Evolutionary conservation across 345 rosid species (phyloP), one percentile per base, ranked within the genome.

Genomic region (Populus simonii): DNA sequence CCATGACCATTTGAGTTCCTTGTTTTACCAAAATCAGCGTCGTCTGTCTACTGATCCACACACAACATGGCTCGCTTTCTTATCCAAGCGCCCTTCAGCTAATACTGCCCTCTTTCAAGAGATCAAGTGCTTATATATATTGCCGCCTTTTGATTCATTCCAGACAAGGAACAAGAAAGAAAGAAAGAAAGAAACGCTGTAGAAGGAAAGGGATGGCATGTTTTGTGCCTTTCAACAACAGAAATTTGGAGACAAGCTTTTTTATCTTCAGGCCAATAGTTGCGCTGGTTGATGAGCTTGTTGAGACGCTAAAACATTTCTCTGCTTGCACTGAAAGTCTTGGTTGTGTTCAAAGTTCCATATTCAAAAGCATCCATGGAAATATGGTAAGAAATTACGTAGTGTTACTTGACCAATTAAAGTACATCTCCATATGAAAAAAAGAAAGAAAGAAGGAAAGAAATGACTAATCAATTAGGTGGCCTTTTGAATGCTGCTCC

Each of bases 311-410:
- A 27, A 83, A 82, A 70, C 80, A 69, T 11, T 85, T 90, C 74
- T 86, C 85, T 18, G 15, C 63, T 1, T 70, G 77, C 83, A 81
- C 90, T 15, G 68, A 79, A 39, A 75, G 59, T 76, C 85, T 88
- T 67, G 93, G 89, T 15, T 90, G 93, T 78, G 84, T 86, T 53
- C 90, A 84, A 33, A 88, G 87, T 75, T 87, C 89, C 36, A 78
- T 88, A 17, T 81, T 90, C 85, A 79, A 83, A 79, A 90, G 93
- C 85, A 88, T 90, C 77, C 93, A 90, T 83, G 93, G 93, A 57
- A 88, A 87, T 79, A 73, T 83, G 90, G 93, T 87, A 76, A 73
- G 74, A 13, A 61, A 31, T 18, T 39, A 8, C 41, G 7, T 7
- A 1, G 41, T 39, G 8, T 3, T 31, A 0, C 33, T 31, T 3